These are phyloP conservation scores for Litsea cubeba DNA, from an alignment of 164 flowering plant genomes.

Conservation along the genomic window DNA sequence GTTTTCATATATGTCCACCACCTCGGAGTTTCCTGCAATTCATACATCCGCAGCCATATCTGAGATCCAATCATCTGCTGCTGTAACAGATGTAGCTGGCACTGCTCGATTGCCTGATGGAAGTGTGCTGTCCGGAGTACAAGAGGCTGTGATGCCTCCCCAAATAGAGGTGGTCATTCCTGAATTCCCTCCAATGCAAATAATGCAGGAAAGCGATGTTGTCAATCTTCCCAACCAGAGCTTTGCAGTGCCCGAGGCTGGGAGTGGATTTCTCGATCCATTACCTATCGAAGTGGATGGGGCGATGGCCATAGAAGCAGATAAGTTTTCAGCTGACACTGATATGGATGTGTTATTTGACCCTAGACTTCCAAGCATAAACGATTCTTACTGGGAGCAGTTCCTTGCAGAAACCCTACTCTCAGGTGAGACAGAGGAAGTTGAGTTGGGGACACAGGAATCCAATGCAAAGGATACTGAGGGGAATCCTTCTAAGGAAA, in stretches of 20 bases:
- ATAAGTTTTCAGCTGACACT: constrained; percentile 34
- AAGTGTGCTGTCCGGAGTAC: constrained; percentile 24
- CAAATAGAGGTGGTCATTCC: constrained; percentile 37
- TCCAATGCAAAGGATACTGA: constrained; percentile 23
- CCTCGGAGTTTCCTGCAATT: constrained; percentile 23
- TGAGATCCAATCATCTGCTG: constrained; percentile 36
- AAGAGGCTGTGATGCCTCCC: constrained; percentile 26
- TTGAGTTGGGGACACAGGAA: constrained; percentile 30
- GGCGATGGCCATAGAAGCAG: constrained; percentile 36
- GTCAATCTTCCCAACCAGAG: constrained; percentile 29
- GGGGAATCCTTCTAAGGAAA: constrained; percentile 28
- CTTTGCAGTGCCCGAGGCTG: constrained; percentile 28
- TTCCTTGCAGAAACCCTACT: constrained; percentile 36
- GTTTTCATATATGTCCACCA: constrained; percentile 20
- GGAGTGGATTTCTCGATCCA: constrained; percentile 32
- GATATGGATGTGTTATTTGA: constrained; percentile 45
- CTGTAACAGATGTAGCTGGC: constrained; percentile 25
- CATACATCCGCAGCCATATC: constrained; percentile 28
- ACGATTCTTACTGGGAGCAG: constrained; percentile 66
- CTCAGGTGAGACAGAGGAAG: constrained; percentile 35
- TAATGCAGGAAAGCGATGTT: constrained; percentile 30
- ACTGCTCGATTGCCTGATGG: constrained; percentile 29
- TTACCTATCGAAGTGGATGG: constrained; percentile 32
- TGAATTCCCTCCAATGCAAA: constrained; percentile 34
- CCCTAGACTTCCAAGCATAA: constrained; percentile 29